phyloP scores from a whole-genome alignment of 805 yeast species.

The Starmera pachycereana region DNA sequence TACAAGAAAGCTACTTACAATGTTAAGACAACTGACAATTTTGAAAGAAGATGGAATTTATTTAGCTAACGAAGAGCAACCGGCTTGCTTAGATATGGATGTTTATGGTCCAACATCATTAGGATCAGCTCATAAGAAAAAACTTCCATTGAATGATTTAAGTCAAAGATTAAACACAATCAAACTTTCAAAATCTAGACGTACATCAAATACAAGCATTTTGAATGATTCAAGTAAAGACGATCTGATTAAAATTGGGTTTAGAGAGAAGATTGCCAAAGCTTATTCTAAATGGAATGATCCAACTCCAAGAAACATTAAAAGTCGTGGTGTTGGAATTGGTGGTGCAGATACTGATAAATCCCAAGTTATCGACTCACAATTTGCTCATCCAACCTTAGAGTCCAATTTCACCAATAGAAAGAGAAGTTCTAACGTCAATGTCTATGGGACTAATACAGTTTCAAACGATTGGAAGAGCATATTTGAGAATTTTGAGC shows the following conservation, averaged over 20 bases:
- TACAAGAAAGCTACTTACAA: not conserved
- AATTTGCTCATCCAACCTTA: not conserved
- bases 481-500: not conserved
- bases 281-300: slow-evolving; percentile 6
- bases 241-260: not conserved
- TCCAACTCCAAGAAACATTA: not conserved
- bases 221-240: not conserved
- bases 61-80: no score
- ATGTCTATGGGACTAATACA: not conserved
- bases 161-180: slow-evolving; percentile 11
- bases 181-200: slow-evolving; percentile 5
- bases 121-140: not conserved
- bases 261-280: slow-evolving; percentile 7
- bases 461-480: not conserved
- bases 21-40: not conserved
- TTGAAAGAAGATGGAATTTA: not conserved
- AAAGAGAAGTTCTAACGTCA: not conserved
- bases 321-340: not conserved
- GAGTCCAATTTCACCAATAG: not conserved
- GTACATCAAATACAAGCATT: slow-evolving; percentile 1
- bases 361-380: not conserved
- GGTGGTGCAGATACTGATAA: not conserved
- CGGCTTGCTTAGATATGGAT: no score
- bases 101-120: not conserved
- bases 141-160: slow-evolving; percentile 2